Evolutionary conservation across 2,329 filamentous ascomycete genomes (phyloP).

Genomic region (Diaporthe caulivora): DNA sequence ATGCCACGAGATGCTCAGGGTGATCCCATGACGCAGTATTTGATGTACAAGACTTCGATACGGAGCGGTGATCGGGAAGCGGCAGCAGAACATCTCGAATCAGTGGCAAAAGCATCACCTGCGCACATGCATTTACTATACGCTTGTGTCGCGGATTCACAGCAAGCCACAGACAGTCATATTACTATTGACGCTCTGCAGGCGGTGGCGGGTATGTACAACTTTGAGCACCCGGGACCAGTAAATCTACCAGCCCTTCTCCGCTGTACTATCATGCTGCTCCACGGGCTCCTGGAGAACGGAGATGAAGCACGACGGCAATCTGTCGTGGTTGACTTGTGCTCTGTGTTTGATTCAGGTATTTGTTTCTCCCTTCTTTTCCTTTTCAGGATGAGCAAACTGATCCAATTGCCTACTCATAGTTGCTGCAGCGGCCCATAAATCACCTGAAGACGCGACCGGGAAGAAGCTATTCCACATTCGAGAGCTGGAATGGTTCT

Average conservation of each 20-base stretch:
- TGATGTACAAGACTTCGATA: constrained; percentile 81
- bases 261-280: constrained; percentile 68
- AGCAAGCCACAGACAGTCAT: constrained; percentile 71
- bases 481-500: constrained; percentile 85
- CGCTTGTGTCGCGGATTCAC: constrained; percentile 83
- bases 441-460: constrained; percentile 53
- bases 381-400: background rate
- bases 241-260: constrained; percentile 74
- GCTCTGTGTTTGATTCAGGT: constrained; percentile 62
- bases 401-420: constrained; percentile 36
- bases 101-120: constrained; percentile 65
- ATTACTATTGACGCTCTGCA: constrained; percentile 72
- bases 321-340: constrained; percentile 61
- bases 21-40: constrained; percentile 76
- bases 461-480: constrained; percentile 67
- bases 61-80: constrained; percentile 67
- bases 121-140: constrained; percentile 75
- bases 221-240: constrained; percentile 58
- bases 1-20: constrained; percentile 71
- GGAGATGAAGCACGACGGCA: constrained; percentile 40
- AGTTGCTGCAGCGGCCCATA: constrained; percentile 57
- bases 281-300: constrained; percentile 57
- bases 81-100: constrained; percentile 74
- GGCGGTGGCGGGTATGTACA: constrained; percentile 68
- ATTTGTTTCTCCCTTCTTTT: constrained; percentile 36